Evolutionary conservation across 106 monocot genomes (phyloP).

Genomic region (Chionographis japonica): DNA sequence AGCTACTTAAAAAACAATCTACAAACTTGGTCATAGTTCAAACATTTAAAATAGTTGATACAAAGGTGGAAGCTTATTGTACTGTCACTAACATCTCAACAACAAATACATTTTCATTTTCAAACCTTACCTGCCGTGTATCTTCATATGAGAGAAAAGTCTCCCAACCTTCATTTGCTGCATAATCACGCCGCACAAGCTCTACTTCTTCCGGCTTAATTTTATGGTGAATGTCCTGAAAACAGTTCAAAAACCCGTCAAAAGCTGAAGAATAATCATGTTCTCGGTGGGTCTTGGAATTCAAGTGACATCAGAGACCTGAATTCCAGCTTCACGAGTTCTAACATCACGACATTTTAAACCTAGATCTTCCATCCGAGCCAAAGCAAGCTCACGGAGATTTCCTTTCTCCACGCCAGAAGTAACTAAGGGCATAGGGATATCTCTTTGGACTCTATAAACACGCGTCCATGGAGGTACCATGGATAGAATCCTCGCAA

Average conservation of each 20-base stretch:
- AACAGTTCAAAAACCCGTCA: constrained; percentile 4
- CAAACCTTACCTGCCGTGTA: constrained; percentile 64
- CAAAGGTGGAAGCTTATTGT: not conserved
- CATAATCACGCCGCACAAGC: constrained; percentile 92
- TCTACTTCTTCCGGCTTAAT: constrained; percentile 95
- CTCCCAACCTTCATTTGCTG: constrained; percentile 98
- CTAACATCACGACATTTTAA: constrained; percentile 98
- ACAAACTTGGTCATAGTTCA: too few species aligned
- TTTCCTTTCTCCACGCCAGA: constrained; percentile 99
- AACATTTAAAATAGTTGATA: too few species aligned
- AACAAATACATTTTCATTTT: not conserved
- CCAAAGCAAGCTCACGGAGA: constrained; percentile 96
- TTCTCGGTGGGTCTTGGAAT: not conserved
- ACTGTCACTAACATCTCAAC: too few species aligned
- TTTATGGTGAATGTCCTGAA: constrained; percentile 97
- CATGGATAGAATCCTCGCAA: constrained; percentile 93
- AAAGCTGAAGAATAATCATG: not conserved
- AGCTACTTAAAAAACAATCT: too few species aligned
- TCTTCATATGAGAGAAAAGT: constrained; percentile 99
- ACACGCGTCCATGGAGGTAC: constrained; percentile 99
- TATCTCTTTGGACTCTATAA: constrained; percentile 97
- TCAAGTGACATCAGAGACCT: constrained; percentile 39
- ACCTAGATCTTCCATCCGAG: constrained; percentile 97
- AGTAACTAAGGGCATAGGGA: constrained; percentile 98
- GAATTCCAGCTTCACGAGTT: constrained; percentile 99